phyloP scores from a whole-genome alignment of 495 filamentous ascomycete genomes.

The Podospora bellae-mahoneyi region DNA sequence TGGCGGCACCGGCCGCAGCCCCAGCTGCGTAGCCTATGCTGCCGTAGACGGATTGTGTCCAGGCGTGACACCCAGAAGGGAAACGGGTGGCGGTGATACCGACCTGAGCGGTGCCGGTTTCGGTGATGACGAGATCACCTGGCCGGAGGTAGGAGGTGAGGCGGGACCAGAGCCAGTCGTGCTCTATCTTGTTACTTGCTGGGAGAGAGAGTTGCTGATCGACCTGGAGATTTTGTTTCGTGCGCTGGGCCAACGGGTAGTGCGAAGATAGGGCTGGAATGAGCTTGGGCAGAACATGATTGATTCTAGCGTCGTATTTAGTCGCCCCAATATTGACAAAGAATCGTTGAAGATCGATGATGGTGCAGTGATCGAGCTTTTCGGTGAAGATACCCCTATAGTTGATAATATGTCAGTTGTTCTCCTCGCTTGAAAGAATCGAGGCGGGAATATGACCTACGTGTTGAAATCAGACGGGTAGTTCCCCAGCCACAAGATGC shows the following conservation, averaged over 20 bases:
- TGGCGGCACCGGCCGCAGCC: slow-evolving; percentile 33
- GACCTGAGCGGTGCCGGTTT: slow-evolving; percentile 42
- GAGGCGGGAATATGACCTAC: neutral
- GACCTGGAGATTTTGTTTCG: neutral
- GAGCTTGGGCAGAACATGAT: slow-evolving; percentile 32
- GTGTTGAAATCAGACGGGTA: slow-evolving; percentile 35
- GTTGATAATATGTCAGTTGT: neutral
- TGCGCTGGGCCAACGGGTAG: slow-evolving; percentile 10
- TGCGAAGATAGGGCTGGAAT: slow-evolving; percentile 21
- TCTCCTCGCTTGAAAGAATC: neutral
- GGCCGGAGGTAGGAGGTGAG: slow-evolving; percentile 40
- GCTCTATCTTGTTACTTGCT: slow-evolving; percentile 22
- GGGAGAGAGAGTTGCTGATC: neutral
- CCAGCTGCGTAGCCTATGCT: slow-evolving; percentile 44
- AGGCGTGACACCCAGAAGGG: slow-evolving; percentile 26
- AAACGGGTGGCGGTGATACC: slow-evolving; percentile 34
- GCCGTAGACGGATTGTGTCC: slow-evolving; percentile 41
- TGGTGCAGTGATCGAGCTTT: slow-evolving; percentile 21
- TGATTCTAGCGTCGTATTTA: slow-evolving; percentile 33
- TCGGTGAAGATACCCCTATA: slow-evolving; percentile 39
- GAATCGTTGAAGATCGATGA: slow-evolving; percentile 44
- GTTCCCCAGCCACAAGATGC: slow-evolving; percentile 38
- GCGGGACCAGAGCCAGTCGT: slow-evolving; percentile 40
- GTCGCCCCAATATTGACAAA: slow-evolving; percentile 31
- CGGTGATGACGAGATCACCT: slow-evolving; percentile 49